Evolutionary conservation across 2,329 filamentous ascomycete species (phyloP), one percentile per base, ranked within the genome.

Genomic region (Chaetomiaceae sp.): DNA sequence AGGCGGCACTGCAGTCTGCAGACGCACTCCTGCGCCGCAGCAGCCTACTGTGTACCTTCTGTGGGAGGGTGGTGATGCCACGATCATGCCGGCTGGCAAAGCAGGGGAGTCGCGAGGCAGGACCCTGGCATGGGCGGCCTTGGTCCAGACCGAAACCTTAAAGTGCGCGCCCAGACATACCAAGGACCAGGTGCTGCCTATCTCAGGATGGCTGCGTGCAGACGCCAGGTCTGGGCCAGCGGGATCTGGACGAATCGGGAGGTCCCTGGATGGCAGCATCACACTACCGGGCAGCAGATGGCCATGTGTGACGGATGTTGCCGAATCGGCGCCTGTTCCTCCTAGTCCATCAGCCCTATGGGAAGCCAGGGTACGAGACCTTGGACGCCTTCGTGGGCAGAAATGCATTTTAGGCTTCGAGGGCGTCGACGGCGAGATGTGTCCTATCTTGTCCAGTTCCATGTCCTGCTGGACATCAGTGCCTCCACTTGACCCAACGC

Each of bases 281-380:
- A n/a, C n/a, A 32, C 18, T 45, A 26, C 35, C 22, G 26, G 18
- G 22, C 27, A n/a, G 17, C 32, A 27, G 15, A 20, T 19, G 33
- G 15, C 6, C 3, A 11, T n/a, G n/a, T 24, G 33, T 15, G 15
- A 27, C 38, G 18, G 27, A 38, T 34, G 37, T 15, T 27, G 20
- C 35, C 47, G 32, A 45, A 39, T 42, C 27, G 38, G 38, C 38
- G 27, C 38, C 33, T 34, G 22, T 9, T 5, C 9, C 9, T 24
- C n/a, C n/a, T n/a, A n/a, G n/a, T n/a, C 42, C 43, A 30, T 43
- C 44, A 50, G 48, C 48, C 48, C 48, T 50, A 47, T 33, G 43
- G 29, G 36, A 27, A 17, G 11, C 18, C 6, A 11, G 20, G 6
- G 20, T 12, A 32, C 15, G 12, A 26, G 15, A 20, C 36, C 22